Evolutionary conservation across 78 protist species (phyloP), one percentile per base, ranked within the genome.

Genomic region (Chrysochromulina parva): DNA sequence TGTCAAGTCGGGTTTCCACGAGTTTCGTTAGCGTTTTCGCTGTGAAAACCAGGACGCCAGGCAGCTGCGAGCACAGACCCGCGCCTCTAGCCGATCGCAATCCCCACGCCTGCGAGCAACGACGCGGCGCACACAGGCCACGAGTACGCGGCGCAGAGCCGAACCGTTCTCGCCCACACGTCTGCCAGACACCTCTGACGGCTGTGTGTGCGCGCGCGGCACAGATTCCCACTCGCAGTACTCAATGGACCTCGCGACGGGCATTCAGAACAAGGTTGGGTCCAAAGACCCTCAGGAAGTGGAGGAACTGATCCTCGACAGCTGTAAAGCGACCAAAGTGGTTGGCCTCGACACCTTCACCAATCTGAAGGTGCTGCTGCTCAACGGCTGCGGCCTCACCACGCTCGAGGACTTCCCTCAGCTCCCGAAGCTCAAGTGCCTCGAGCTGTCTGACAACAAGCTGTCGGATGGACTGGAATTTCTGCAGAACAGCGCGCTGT

Each of bases 391-490:
- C 59, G 86, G 86, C 4, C 86, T 78, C 50, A 53, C 58, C n/a
- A 9, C 86, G 59, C 86, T 78, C 62, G 86, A 78, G 86, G 59
- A 24, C 20, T 78, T 78, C 60, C 86, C 86, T 0, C 0, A 28
- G 47, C 86, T 78, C 0, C 62, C 62, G n/a, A 22, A 24, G 26
- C 59, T 78, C 10, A 2, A 53, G 86, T 6, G 86, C 38, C 86
- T 78, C 62, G 86, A 78, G 86, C 86, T 78, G 14, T 0, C 47
- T 14, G 86, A 78, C 62, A 78, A 78, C 86, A 53, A 19, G 20
- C 59, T 78, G 48, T 53, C 62, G 4, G 86, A 53, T 14, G 86
- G 86, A 13, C 60, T 78, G 22, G 86, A 78, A 2, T 28, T 1
- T 3, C 86, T 78, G 16, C 86, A 78, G 86, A 62, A 78, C 19